phyloP scores from a whole-genome alignment of 2,329 filamentous ascomycete species.

The Pseudofabraea citricarpa region DNA sequence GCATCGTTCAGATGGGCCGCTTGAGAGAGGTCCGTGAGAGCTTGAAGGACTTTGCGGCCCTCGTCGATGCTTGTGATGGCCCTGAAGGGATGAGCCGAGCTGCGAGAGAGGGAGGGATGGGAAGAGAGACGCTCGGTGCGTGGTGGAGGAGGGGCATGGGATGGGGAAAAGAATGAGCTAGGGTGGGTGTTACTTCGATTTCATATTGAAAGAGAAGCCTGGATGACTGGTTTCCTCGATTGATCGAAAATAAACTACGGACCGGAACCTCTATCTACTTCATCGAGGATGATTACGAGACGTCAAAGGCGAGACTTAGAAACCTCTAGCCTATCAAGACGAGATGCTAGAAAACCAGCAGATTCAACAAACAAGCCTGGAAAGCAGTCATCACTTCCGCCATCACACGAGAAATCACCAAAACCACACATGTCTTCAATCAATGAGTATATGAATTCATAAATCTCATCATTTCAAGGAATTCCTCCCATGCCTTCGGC shows the following conservation, averaged over 20 bases:
- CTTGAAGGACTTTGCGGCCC: not conserved
- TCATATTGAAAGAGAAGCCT: not conserved
- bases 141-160: not conserved
- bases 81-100: not conserved
- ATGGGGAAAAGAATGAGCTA: too few relatives aligned
- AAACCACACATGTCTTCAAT: not conserved
- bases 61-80: not conserved
- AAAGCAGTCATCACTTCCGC: too few relatives aligned
- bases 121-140: not conserved
- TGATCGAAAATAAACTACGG: too few relatives aligned
- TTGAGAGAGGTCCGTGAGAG: not conserved
- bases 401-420: not conserved
- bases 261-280: too few relatives aligned
- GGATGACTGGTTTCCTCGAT: not conserved
- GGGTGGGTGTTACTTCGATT: not conserved
- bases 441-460: not conserved
- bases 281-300: too few relatives aligned
- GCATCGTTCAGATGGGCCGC: too few relatives aligned
- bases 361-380: not conserved
- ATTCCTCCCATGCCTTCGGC: not conserved
- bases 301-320: too few relatives aligned
- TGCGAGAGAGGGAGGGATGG: not conserved
- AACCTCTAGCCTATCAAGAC: too few relatives aligned
- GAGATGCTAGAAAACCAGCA: not conserved
- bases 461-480: not conserved